Base-by-base conservation (phyloP, 2,329 filamentous ascomycete genomes). In the Fusarium tricinctum region DNA sequence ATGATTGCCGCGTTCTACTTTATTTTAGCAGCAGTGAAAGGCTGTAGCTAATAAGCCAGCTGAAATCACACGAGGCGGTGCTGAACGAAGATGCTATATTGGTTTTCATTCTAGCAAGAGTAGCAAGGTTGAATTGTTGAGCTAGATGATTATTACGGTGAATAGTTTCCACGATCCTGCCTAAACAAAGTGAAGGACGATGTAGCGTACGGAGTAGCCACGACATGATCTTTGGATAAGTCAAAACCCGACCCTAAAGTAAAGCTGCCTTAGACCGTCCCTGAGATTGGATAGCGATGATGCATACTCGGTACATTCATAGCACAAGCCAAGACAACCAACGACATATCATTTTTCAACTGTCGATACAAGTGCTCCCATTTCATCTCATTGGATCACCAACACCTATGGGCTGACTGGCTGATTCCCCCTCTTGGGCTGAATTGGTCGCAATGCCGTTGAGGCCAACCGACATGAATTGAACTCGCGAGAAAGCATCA, bases 261-360 rank as follows among this genome's bases (percentile, higher is more conserved):
- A 45, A 50, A 58, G 35, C 61, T 62, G 26, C 26, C 23, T 40
- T 32, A n/a, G 33, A 66, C 33, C 38, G 33, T 54, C 22, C 30
- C 45, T 47, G 13, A 56, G 42, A 60, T 69, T 61, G 61, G 61
- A 42, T 20, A 23, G 17, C 48, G 38, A 54, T 48, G 49, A 52
- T 60, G 28, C 65, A 65, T 35, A 60, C 39, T 23, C 7, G 23
- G 45, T 63, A 60, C 45, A 46, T 56, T 22, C 58, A 62, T 42
- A 55, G 33, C 33, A 51, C 43, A 66, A 57, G 58, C 46, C 42
- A 42, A 62, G 66, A 69, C 66, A 63, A 57, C 52, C 49, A 45
- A 42, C 66, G 66, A 69, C 66, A 67, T 47, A 59, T 69, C 66
- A 69, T 43, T 67, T 69, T 46, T 17, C 61, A 63, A 45, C 57